These are phyloP conservation scores for Penicillium steckii DNA, from an alignment of 495 filamentous ascomycete species.

Conservation along the genomic window DNA sequence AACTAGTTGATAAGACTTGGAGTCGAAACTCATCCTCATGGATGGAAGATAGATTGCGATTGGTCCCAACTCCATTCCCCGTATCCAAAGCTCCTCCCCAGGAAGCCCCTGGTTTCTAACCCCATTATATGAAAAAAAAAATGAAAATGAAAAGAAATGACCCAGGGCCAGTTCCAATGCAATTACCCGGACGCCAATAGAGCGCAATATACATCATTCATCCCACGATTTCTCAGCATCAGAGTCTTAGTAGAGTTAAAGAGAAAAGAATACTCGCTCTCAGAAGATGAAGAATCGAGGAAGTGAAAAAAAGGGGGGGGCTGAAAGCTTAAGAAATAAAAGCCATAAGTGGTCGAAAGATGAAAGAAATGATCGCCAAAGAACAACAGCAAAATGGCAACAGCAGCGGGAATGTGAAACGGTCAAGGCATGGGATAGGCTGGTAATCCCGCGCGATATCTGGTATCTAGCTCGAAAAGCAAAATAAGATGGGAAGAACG, in stretches of 20 bases:
- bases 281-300: neutral
- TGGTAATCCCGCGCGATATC: constrained; percentile 24
- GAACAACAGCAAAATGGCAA: constrained; percentile 8
- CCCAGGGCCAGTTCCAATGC: constrained; percentile 23
- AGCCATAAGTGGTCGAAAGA: neutral
- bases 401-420: constrained; percentile 3
- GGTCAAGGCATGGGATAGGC: constrained; percentile 9
- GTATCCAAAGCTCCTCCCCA: constrained; percentile 6
- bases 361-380: constrained; percentile 13
- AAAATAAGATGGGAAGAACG: constrained; percentile 14
- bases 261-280: neutral
- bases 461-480: constrained; percentile 43
- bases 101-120: constrained; percentile 4
- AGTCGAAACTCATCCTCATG: too few relatives aligned
- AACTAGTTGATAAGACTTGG: too few relatives aligned
- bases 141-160: constrained; percentile 1
- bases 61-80: constrained; percentile 18
- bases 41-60: constrained; percentile 18
- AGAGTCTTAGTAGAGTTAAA: neutral
- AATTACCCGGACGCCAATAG: constrained; percentile 26
- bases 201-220: constrained; percentile 27
- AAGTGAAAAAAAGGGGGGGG: neutral
- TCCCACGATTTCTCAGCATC: constrained; percentile 9
- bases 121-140: constrained; percentile 1
- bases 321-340: neutral